Evolutionary conservation across 179 eudicot genomes (phyloP).

Genomic region (Patellifolia procumbens): DNA sequence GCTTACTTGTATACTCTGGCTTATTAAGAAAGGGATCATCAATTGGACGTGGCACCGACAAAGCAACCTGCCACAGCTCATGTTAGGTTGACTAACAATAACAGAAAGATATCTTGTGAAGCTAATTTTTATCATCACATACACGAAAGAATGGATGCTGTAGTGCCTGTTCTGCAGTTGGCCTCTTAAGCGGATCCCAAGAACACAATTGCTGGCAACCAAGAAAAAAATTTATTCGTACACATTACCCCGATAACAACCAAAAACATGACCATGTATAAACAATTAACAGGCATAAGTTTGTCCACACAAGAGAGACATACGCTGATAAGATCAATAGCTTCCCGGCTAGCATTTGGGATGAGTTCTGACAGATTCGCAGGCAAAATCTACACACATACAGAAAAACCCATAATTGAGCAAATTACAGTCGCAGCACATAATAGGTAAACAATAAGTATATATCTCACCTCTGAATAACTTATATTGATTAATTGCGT

Average conservation of each 20-base stretch:
- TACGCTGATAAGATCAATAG: slow-evolving; percentile 83
- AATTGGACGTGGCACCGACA: slow-evolving; percentile 63
- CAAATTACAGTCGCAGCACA: slow-evolving; percentile 6
- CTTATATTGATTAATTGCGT: slow-evolving; percentile 55
- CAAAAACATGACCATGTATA: not conserved
- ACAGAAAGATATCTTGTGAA: not conserved
- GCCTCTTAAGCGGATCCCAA: slow-evolving; percentile 91
- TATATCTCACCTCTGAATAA: slow-evolving; percentile 59
- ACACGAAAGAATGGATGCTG: slow-evolving; percentile 92
- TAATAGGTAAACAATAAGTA: not conserved
- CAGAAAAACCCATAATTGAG: not conserved
- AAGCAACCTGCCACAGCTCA: slow-evolving; percentile 45
- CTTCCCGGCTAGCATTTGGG: slow-evolving; percentile 84
- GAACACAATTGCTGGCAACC: slow-evolving; percentile 68
- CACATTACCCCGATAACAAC: not conserved
- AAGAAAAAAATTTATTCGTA: not conserved
- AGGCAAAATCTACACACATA: slow-evolving; percentile 52
- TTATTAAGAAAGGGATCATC: slow-evolving; percentile 56
- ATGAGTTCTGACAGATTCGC: slow-evolving; percentile 67
- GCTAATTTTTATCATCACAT: slow-evolving; percentile 12
- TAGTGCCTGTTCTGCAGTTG: slow-evolving; percentile 88
- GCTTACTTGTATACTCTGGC: slow-evolving; percentile 50
- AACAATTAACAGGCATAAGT: slow-evolving; percentile 1
- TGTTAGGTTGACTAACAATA: slow-evolving; percentile 27
- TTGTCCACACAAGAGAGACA: slow-evolving; percentile 21